Conservation (phyloP, 1,139 yeast genomes). For the Geotrichum fermentans region DNA sequence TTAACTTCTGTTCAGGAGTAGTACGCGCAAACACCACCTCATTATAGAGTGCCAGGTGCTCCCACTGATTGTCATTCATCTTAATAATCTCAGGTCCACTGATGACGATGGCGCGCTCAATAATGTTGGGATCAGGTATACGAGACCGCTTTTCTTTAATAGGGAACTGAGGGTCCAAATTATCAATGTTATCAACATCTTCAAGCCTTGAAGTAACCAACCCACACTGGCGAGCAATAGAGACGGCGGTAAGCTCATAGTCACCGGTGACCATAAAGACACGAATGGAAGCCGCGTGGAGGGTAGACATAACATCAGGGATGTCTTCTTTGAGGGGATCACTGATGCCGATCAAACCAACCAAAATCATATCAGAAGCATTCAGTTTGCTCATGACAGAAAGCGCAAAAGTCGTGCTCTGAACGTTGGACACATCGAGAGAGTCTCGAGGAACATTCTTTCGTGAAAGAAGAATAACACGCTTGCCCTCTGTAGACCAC, state of each 20-base stretch:
- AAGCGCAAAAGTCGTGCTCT: neutral
- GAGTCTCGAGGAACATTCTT: neutral
- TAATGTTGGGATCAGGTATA: neutral
- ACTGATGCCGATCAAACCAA: conserved; percentile 45
- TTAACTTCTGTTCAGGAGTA: conserved; percentile 48
- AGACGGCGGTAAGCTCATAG: conserved; percentile 46
- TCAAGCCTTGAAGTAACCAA: conserved; percentile 35
- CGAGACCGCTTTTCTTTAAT: neutral
- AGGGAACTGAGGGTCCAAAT: neutral
- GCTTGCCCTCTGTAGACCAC: conserved; percentile 44
- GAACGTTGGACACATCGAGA: neutral
- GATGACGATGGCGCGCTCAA: conserved; percentile 33
- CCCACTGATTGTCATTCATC: conserved; percentile 44
- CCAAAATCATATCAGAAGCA: conserved; percentile 27
- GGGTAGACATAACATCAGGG: conserved; percentile 37
- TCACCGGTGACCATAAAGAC: conserved; percentile 52
- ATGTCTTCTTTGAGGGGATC: conserved; percentile 48
- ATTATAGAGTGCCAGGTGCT: conserved; percentile 35
- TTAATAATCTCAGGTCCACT: conserved; percentile 40
- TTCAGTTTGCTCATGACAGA: conserved; percentile 12
- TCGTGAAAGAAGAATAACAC: conserved; percentile 39
- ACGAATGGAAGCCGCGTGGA: conserved; percentile 45
- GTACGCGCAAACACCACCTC: conserved; percentile 49
- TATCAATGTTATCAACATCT: conserved; percentile 27
- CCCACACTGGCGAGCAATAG: conserved; percentile 45